Conservation (phyloP, 176 grass and related monocot species). For the Oryza longistaminata region DNA sequence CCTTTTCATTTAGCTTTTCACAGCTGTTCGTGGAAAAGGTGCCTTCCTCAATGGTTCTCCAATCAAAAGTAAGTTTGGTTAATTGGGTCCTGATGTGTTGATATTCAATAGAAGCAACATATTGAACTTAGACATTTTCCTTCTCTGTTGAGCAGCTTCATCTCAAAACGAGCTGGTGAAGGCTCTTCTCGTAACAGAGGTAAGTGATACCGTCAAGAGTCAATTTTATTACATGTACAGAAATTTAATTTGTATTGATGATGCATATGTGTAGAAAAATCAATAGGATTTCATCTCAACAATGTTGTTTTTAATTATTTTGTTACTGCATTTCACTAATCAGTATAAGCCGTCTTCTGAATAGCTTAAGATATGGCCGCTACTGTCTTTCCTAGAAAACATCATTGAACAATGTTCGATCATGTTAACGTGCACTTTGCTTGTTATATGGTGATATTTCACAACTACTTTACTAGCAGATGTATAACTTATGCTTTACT, state of each 20-base stretch:
- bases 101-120: not conserved
- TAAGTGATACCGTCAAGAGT: conserved; percentile 5
- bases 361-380: not conserved
- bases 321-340: not conserved
- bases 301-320: not conserved
- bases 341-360: not conserved
- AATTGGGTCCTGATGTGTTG: not conserved
- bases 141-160: conserved; percentile 59
- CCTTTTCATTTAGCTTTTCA: conserved; percentile 67
- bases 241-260: conserved; percentile 8
- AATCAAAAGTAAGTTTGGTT: conserved; percentile 71
- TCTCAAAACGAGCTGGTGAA: conserved; percentile 87
- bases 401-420: not conserved
- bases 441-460: not conserved
- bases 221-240: not conserved
- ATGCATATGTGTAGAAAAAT: not conserved
- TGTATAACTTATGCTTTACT: not conserved
- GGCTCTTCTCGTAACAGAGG: conserved; percentile 98
- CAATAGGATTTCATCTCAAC: conserved; percentile 13
- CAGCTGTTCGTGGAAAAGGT: conserved; percentile 79
- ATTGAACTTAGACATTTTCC: not conserved
- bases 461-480: not conserved
- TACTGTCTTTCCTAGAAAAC: not conserved
- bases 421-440: not conserved
- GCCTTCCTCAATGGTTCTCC: conserved; percentile 84